Evolutionary conservation across 129 eudicot genomes (phyloP).

Genomic region (Centaurea solstitialis): DNA sequence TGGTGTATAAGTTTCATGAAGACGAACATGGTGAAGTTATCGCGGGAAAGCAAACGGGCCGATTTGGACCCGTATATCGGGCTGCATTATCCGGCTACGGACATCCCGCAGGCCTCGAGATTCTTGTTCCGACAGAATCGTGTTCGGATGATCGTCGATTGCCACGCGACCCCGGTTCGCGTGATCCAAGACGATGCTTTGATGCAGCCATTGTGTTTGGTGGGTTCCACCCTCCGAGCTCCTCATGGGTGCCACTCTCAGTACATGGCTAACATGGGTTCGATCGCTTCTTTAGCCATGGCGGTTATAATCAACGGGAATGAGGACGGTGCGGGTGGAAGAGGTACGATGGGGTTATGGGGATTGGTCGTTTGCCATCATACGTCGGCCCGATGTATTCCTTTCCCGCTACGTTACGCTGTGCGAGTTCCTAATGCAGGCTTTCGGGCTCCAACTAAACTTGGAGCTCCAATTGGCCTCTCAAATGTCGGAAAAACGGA

Average conservation of each 20-base stretch:
- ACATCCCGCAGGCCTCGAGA: conserved; percentile 96
- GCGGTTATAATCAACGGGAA: conserved; percentile 85
- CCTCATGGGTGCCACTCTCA: conserved; percentile 99
- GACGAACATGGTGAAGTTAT: conserved; percentile 99
- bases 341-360: conserved; percentile 79
- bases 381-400: conserved; percentile 75
- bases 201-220: conserved; percentile 81
- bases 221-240: conserved; percentile 90
- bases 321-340: conserved; percentile 60
- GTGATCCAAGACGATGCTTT: conserved; percentile 78
- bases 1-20: conserved; percentile 96
- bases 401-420: conserved; percentile 89
- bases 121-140: conserved; percentile 79
- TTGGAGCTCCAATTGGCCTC: conserved; percentile 82
- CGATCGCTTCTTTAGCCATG: conserved; percentile 87
- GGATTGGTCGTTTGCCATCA: conserved; percentile 98
- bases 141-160: conserved; percentile 89
- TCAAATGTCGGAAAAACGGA: conserved; percentile 71
- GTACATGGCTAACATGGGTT: conserved; percentile 98
- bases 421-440: conserved; percentile 98
- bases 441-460: conserved; percentile 88
- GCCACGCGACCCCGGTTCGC: conserved; percentile 60
- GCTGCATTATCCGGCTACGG: conserved; percentile 95
- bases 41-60: conserved; percentile 71
- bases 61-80: conserved; percentile 96